These are phyloP conservation scores for Fonsecaea multimorphosa DNA, from an alignment of 2,329 filamentous ascomycete species.

Conservation along the genomic window DNA sequence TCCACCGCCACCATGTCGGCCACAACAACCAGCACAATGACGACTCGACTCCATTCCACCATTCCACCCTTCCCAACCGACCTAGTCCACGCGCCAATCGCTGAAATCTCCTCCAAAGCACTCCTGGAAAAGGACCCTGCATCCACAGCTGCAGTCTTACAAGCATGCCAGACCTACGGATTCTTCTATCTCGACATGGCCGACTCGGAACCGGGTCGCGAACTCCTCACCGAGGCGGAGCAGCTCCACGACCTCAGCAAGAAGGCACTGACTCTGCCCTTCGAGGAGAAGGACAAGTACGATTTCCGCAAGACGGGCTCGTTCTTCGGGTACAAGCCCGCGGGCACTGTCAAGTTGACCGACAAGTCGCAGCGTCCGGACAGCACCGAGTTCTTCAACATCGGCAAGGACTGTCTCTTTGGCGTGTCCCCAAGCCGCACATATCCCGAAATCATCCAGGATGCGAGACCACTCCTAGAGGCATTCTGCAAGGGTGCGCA, in stretches of 20 bases:
- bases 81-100: constrained; percentile 45
- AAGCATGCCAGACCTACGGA: constrained; percentile 54
- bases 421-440: constrained; percentile 9
- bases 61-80: not conserved
- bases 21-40: not conserved
- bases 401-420: constrained; percentile 21
- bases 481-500: constrained; percentile 32
- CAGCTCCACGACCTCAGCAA: constrained; percentile 53
- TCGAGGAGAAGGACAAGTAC: constrained; percentile 40
- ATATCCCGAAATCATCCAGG: constrained; percentile 7
- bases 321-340: constrained; percentile 42
- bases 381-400: constrained; percentile 36
- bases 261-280: constrained; percentile 56
- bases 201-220: constrained; percentile 44
- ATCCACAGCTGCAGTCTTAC: constrained; percentile 47
- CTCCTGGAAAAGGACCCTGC: constrained; percentile 45
- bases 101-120: constrained; percentile 48
- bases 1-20: not conserved
- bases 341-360: constrained; percentile 27
- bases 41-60: not conserved
- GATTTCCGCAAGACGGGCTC: constrained; percentile 20
- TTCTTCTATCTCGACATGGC: constrained; percentile 64
- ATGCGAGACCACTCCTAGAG: constrained; percentile 17
- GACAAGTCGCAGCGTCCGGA: constrained; percentile 35
- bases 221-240: constrained; percentile 50